Percentiles rank a stretch among this genome's conserved stretches.
Evolutionary conservation across 495 filamentous ascomycete genomes (phyloP).

Genomic region (Usnea hakonensis): DNA sequence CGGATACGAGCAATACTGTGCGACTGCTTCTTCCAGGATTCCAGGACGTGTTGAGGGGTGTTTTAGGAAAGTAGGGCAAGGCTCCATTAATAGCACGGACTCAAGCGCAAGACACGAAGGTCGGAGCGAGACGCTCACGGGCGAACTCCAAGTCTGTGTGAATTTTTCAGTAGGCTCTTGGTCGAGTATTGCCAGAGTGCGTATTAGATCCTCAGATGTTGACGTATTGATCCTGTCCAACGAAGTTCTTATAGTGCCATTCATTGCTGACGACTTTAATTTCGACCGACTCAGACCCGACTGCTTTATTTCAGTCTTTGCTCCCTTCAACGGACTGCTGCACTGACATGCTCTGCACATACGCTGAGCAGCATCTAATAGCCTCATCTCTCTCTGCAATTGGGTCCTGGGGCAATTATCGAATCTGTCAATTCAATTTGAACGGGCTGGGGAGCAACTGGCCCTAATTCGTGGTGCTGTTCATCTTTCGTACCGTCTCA

Average conservation of each 20-base stretch:
- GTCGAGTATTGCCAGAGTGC: too few relatives aligned
- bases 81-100: not conserved
- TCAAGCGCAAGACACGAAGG: not conserved
- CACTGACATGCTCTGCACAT: too few relatives aligned
- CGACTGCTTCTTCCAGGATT: not conserved
- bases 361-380: too few relatives aligned
- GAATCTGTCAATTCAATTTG: not conserved
- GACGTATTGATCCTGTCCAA: too few relatives aligned
- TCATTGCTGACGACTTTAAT: too few relatives aligned
- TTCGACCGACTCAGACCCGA: too few relatives aligned
- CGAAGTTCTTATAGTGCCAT: too few relatives aligned
- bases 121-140: not conserved
- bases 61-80: not conserved
- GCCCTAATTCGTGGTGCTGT: not conserved
- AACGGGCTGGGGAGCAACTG: not conserved
- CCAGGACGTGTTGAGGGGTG: not conserved
- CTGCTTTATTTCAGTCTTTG: too few relatives aligned
- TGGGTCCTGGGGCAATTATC: too few relatives aligned
- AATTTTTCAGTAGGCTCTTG: not conserved
- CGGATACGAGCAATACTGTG: slow-evolving; percentile 10
- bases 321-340: too few relatives aligned
- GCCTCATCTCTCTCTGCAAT: not conserved
- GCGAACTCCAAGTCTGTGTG: not conserved
- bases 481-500: not conserved
- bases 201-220: too few relatives aligned